Conservation (phyloP, 2,329 filamentous ascomycete genomes). For the Cordyceps tenuipes region DNA sequence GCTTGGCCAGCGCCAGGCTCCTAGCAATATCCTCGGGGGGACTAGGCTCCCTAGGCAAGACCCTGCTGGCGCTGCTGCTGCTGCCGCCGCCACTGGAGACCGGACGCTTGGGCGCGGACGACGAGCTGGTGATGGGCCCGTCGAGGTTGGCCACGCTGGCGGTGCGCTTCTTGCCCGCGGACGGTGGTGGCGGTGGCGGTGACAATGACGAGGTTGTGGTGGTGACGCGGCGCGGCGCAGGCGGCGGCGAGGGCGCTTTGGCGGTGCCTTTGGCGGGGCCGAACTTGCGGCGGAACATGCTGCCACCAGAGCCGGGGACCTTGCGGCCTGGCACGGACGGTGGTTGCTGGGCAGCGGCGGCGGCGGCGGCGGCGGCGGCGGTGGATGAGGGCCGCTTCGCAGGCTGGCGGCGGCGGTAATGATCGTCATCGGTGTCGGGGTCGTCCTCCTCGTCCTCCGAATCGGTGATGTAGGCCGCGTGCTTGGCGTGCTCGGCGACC, state of each 20-base stretch:
- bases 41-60: not conserved
- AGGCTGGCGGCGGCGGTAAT: not conserved
- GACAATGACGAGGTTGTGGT: conserved; percentile 9
- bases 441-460: conserved; percentile 30
- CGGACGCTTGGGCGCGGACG: conserved; percentile 26
- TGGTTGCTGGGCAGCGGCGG: not conserved
- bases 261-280: not conserved
- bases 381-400: not conserved
- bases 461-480: conserved; percentile 33
- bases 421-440: conserved; percentile 13
- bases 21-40: not conserved
- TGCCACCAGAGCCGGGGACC: not conserved
- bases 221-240: not conserved
- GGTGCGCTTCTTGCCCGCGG: conserved; percentile 13
- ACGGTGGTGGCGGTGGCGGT: conserved; percentile 13
- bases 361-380: not conserved
- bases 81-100: not conserved
- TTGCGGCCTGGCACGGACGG: conserved; percentile 5
- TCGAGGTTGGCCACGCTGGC: not conserved
- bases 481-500: conserved; percentile 25
- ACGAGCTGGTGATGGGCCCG: not conserved
- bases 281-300: conserved; percentile 11
- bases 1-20: conserved; percentile 23
- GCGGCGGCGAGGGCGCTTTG: not conserved
- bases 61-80: not conserved